Base-by-base conservation (phyloP, 73 alveolate species). In the Paramecium octaurelia region DNA sequence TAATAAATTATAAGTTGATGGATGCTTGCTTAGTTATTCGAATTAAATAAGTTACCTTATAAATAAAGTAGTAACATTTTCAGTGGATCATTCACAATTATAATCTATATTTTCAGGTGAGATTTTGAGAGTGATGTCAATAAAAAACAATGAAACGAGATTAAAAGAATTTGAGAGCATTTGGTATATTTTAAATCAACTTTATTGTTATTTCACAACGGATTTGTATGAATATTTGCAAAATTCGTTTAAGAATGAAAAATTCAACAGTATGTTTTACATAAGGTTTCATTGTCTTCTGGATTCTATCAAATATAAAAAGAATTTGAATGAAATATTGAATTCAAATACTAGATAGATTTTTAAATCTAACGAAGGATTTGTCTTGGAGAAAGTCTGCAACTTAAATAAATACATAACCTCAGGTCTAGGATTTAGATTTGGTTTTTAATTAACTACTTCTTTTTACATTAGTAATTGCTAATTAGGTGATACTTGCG, bases 51-150 rank as follows among this genome's bases (percentile, higher is more conserved):
- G 91, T 35, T 23, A 21, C 4, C 2, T 24, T 3, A 38, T 80
- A 43, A 80, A 24, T 10, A 80, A 80, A 46, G 20, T 29, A 24
- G 57, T 80, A 80, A 80, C 76, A 48, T 24, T 80, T 20, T 80
- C 91, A 44, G 76, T 80, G 14, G 91, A 80, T 80, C 91, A 80
- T 80, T 24, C 91, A 5, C 6, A 34, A 21, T 80, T 80, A 20
- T 36, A 14, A 42, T 8, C 12, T 20, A 42, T 80, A 20, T 80
- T 44, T 24, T 80, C 42, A 23, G 88, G 60, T 1, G 88, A 75
- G 40, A 75, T 75, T 6, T 4, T 3, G 20, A 75, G 60, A 38
- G 88, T 68, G 4, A 75, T 16, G 60, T n/a, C 23, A 20, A 38
- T 35, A 35, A 38, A 35, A 36, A 42, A 38, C n/a, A 38, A 29